Base-by-base conservation (phyloP, 2,329 filamentous ascomycete species). In the Sporothrix phasma region DNA sequence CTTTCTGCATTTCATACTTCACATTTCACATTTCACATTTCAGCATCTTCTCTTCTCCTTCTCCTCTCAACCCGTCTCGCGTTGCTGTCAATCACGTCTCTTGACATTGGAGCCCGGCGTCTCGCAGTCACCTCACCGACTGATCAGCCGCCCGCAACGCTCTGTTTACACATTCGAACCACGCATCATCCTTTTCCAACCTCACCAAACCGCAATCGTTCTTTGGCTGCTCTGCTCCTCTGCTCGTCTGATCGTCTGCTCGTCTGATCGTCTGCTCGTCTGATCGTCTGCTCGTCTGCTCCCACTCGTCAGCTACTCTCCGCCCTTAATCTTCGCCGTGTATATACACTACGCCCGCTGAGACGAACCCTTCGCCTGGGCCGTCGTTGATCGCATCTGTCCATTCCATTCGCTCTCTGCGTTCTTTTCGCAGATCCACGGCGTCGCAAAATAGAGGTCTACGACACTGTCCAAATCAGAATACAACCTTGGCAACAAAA, bases 321-420 rank as follows among this genome's bases (percentile, higher is more conserved):
- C 47, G 46, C 46, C 60, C 34, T 54, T 46, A 43, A 59, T 59
- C 51, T 43, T 59, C 53, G 41, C 10, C 49, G 37, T 63, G 51
- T 51, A 63, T 49, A 58, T 63, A 56, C 41, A 41, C 62, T 47
- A 29, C 61, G 59, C 19, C 51, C 53, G 62, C 43, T 43, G 53
- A 51, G 39, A 49, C 62, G 62, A 59, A 43, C 31, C 45, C 43
- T 41, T 49, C 17, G 19, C 13, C 34, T 43, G 53, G 53, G 24
- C 56, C 53, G 31, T 24, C 19, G 31, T 59, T 51, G 41, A 47
- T 43, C 53, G 5, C 34, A 58, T n/a, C n/a, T n/a, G n/a, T n/a
- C n/a, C n/a, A n/a, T 51, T 43, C 46, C 15, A 5, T 19, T n/a
- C 34, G 6, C 24, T 34, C 26, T 22, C n/a, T 46, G 11, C 58